Evolutionary conservation across 2,329 filamentous ascomycete species (phyloP).

Genomic region (Stemphylium beticola): DNA sequence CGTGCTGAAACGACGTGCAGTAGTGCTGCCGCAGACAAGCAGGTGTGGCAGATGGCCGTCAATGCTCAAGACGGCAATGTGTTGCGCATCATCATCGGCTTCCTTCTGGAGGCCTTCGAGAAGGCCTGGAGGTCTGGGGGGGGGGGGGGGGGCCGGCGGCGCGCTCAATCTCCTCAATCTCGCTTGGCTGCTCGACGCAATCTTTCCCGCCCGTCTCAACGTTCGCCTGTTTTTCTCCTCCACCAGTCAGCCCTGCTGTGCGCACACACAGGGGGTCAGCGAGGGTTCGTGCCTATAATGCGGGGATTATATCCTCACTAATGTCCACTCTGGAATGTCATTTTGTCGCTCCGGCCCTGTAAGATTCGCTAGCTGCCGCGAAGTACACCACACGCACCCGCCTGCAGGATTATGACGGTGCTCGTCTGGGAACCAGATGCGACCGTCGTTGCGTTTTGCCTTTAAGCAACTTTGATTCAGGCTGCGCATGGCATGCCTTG

Average conservation of each 20-base stretch:
- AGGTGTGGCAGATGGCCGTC: constrained; percentile 5
- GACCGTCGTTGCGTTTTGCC: constrained; percentile 9
- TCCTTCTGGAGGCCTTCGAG: constrained; percentile 22
- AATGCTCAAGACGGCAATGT: background rate
- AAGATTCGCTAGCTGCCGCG: constrained; percentile 16
- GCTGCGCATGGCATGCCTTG: constrained; percentile 26
- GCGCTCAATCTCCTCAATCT: constrained; percentile 19
- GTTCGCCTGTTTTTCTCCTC: constrained; percentile 26
- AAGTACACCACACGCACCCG: constrained; percentile 6
- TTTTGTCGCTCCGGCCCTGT: constrained; percentile 21
- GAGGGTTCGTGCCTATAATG: constrained; percentile 33
- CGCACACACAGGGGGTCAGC: constrained; percentile 22
- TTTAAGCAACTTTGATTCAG: constrained; percentile 20
- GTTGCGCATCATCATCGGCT: background rate
- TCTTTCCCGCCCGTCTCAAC: constrained; percentile 35
- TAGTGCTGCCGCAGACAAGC: constrained; percentile 17
- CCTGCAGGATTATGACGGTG: constrained; percentile 18
- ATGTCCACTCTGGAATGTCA: constrained; percentile 25
- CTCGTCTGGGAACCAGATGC: constrained; percentile 11
- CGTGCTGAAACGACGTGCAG: constrained; percentile 24
- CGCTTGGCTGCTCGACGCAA: constrained; percentile 23
- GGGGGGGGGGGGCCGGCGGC: constrained; percentile 10
- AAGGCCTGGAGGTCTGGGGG: no score
- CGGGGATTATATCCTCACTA: constrained; percentile 35
- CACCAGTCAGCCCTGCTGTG: constrained; percentile 19